Percentiles rank a stretch among this genome's conserved stretches.
Evolutionary conservation across 1,284 basidiomycete genomes (phyloP).

Genomic region (Heliocybe sulcata): DNA sequence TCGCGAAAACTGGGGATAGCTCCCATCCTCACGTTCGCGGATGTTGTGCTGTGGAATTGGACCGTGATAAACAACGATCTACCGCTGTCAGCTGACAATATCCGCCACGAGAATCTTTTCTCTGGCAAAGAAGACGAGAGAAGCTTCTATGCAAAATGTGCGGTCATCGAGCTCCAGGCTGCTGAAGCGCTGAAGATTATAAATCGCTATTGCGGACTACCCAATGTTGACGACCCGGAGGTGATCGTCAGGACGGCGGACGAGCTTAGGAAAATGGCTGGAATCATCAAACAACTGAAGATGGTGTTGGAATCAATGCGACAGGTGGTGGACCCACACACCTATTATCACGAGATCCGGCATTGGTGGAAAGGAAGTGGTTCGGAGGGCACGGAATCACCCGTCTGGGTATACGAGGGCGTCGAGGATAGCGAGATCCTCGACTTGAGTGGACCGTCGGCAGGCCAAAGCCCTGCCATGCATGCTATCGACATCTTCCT

Average conservation of each 20-base stretch:
- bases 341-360: conserved; percentile 87
- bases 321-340: conserved; percentile 73
- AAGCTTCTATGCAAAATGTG: conserved; percentile 85
- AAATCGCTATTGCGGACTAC: conserved; percentile 73
- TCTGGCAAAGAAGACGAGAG: conserved; percentile 80
- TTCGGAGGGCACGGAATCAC: conserved; percentile 33
- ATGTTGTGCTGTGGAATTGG: conserved; percentile 96
- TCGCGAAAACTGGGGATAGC: conserved; percentile 79
- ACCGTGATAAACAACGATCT: conserved; percentile 46
- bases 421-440: conserved; percentile 52
- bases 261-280: conserved; percentile 67
- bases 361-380: conserved; percentile 92
- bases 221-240: conserved; percentile 62
- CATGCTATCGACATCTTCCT: conserved; percentile 78
- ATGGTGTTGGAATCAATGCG: conserved; percentile 67
- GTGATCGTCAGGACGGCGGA: conserved; percentile 65
- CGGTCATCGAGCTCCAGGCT: conserved; percentile 81
- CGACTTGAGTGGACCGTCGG: conserved; percentile 83
- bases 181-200: conserved; percentile 84
- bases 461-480: conserved; percentile 91
- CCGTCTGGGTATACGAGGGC: conserved; percentile 84
- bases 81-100: conserved; percentile 53
- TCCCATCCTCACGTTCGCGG: conserved; percentile 92
- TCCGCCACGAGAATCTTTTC: conserved; percentile 68
- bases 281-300: conserved; percentile 69